phyloP scores from a whole-genome alignment of 331 rosid species.

The Dryas integrifolia region DNA sequence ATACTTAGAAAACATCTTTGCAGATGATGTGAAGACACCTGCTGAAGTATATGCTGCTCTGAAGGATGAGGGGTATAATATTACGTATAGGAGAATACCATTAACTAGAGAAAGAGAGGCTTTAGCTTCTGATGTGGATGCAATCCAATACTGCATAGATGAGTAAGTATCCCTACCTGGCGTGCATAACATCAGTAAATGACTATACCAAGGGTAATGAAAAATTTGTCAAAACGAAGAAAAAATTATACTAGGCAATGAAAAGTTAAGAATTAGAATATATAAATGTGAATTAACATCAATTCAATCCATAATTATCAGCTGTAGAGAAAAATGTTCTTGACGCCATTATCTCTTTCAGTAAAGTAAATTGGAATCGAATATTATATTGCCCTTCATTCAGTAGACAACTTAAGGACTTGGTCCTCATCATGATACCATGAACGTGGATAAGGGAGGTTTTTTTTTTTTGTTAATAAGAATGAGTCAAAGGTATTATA shows the following conservation, averaged over 20 bases:
- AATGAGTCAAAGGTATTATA: background rate
- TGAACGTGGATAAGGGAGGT: background rate
- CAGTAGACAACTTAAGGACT: background rate
- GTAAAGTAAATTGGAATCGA: background rate
- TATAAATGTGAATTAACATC: background rate
- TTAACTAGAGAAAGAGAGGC: conserved; percentile 75
- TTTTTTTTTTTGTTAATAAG: background rate
- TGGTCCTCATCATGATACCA: background rate
- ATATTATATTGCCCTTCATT: background rate
- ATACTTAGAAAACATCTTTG: conserved; percentile 65
- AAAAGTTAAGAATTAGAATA: background rate
- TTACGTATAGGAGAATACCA: conserved; percentile 62
- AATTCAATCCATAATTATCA: background rate
- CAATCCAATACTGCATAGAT: conserved; percentile 61
- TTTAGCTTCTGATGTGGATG: conserved; percentile 69
- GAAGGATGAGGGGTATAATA: conserved; percentile 57
- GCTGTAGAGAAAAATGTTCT: conserved; percentile 7
- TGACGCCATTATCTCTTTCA: background rate
- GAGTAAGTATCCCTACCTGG: conserved; percentile 47
- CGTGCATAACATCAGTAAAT: conserved; percentile 5
- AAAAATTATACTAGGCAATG: background rate
- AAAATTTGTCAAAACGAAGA: background rate
- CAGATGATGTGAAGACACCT: conserved; percentile 78
- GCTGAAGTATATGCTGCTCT: conserved; percentile 69
- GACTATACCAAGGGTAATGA: background rate